Percentiles rank a stretch among this genome's conserved stretches.
Conservation (phyloP, 768 basidiomycete genomes). For the Pleurotus citrinopileatus region DNA sequence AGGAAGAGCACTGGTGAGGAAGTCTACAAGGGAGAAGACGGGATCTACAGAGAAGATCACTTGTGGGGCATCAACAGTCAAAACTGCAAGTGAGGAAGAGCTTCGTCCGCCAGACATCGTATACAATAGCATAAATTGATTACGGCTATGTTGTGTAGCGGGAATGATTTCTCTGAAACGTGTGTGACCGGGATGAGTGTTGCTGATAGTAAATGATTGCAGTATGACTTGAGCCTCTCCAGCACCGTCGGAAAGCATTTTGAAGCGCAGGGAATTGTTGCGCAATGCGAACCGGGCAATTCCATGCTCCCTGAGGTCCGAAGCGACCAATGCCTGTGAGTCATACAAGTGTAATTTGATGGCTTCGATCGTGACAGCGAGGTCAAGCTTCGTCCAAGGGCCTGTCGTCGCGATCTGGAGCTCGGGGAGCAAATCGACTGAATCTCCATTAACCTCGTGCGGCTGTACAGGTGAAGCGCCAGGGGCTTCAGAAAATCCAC, state of each 20-base stretch:
- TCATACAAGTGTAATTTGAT: conserved; percentile 90
- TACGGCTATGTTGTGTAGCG: conserved; percentile 80
- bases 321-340: conserved; percentile 49
- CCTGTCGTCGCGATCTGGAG: conserved; percentile 32
- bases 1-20: conserved; percentile 63
- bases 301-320: conserved; percentile 68
- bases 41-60: conserved; percentile 93
- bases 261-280: conserved; percentile 74
- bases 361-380: conserved; percentile 65
- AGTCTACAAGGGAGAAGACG: conserved; percentile 82
- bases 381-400: conserved; percentile 66
- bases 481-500: conserved; percentile 26
- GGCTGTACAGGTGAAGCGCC: conserved; percentile 17
- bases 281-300: conserved; percentile 85
- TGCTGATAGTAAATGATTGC: conserved; percentile 90
- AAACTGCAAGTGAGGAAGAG: conserved; percentile 64
- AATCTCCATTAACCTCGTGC: conserved; percentile 7
- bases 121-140: conserved; percentile 93
- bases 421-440: conserved; percentile 56
- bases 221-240: conserved; percentile 84
- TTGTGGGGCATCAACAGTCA: conserved; percentile 90
- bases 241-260: conserved; percentile 80
- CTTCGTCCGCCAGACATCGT: conserved; percentile 64
- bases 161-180: conserved; percentile 96
- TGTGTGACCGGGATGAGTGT: conserved; percentile 77